These are phyloP conservation scores for Hippophae gyantsensis DNA, from an alignment of 306 rosid genomes.

Conservation along the genomic window DNA sequence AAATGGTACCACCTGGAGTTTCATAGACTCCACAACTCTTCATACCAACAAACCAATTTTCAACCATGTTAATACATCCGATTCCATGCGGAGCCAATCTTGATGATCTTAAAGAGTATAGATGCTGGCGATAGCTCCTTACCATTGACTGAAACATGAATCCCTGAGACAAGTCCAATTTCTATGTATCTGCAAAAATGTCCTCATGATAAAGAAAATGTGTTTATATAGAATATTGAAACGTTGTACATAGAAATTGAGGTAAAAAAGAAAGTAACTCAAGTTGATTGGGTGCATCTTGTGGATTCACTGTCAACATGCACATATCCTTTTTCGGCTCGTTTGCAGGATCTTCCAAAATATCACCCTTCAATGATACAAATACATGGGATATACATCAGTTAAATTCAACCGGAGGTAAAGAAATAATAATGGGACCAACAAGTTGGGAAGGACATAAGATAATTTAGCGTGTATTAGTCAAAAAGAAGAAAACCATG, in stretches of 20 bases:
- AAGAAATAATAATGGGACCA: not conserved
- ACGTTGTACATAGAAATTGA: not conserved
- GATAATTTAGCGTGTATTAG: not conserved
- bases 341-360: constrained; percentile 81
- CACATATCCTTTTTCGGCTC: constrained; percentile 90
- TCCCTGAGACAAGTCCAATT: constrained; percentile 59
- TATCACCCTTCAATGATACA: constrained; percentile 61
- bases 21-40: constrained; percentile 94
- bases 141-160: constrained; percentile 72
- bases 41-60: constrained; percentile 89
- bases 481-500: not conserved
- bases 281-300: constrained; percentile 76
- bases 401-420: constrained; percentile 3
- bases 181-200: constrained; percentile 54
- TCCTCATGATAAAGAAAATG: not conserved
- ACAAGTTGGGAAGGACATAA: not conserved
- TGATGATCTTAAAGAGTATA: constrained; percentile 58
- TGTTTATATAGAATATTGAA: not conserved
- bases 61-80: constrained; percentile 87
- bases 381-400: constrained; percentile 4
- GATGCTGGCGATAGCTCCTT: constrained; percentile 63
- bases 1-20: constrained; percentile 96
- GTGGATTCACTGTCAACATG: constrained; percentile 75
- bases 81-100: constrained; percentile 88
- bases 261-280: constrained; percentile 36